Evolutionary conservation across 306 rosid species (phyloP).

Genomic region (Cucurbita moschata): DNA sequence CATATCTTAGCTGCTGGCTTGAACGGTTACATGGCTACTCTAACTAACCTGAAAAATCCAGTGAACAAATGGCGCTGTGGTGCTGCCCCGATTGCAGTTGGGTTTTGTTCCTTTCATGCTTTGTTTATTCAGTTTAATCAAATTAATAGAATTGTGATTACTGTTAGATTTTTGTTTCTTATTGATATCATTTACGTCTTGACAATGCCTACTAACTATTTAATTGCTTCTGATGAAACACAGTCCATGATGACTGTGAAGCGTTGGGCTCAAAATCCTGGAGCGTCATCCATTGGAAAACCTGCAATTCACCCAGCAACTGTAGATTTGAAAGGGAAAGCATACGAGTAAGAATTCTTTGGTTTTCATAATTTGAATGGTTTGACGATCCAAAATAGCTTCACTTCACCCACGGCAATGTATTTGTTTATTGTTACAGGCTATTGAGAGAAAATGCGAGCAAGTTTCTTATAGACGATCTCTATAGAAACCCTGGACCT

Average conservation of each 20-base stretch:
- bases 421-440: slow-evolving; percentile 33
- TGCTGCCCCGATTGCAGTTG: slow-evolving; percentile 77
- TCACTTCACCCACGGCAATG: neutral
- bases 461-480: slow-evolving; percentile 64
- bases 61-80: slow-evolving; percentile 90
- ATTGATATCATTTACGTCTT: neutral
- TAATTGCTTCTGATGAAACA: slow-evolving; percentile 5
- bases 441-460: slow-evolving; percentile 54
- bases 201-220: neutral
- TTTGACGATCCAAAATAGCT: neutral
- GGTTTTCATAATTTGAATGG: neutral
- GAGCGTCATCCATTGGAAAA: slow-evolving; percentile 62
- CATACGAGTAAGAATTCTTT: slow-evolving; percentile 46
- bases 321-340: slow-evolving; percentile 97
- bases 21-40: slow-evolving; percentile 89
- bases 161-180: neutral
- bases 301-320: slow-evolving; percentile 92
- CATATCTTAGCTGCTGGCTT: slow-evolving; percentile 88
- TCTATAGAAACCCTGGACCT: slow-evolving; percentile 95
- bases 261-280: slow-evolving; percentile 88
- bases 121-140: neutral
- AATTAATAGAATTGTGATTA: neutral
- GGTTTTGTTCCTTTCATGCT: slow-evolving; percentile 10
- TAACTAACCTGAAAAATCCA: slow-evolving; percentile 73
- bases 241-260: slow-evolving; percentile 94